phyloP scores from a whole-genome alignment of 2,329 filamentous ascomycete species.

The Pseudophaeomoniella oleicola region DNA sequence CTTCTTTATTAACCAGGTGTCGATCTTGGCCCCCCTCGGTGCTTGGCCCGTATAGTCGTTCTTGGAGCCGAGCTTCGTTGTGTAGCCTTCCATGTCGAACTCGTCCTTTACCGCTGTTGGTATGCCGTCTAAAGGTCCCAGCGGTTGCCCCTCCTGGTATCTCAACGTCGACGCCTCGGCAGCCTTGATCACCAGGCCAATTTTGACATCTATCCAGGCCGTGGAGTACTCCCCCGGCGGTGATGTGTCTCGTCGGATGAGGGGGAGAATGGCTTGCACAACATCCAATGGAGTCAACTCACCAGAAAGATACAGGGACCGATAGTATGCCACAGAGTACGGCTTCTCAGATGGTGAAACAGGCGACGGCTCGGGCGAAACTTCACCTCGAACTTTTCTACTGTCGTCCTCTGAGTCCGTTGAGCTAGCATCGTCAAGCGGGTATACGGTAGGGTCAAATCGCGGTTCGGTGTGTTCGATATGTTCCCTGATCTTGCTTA shows the following conservation, averaged over 20 bases:
- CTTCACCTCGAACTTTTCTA: slow-evolving; percentile 12
- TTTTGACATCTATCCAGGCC: slow-evolving; percentile 57
- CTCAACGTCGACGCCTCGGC: slow-evolving; percentile 60
- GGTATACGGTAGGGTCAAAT: slow-evolving; percentile 44
- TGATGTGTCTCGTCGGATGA: slow-evolving; percentile 56
- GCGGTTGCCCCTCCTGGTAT: slow-evolving; percentile 50
- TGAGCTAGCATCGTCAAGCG: slow-evolving; percentile 15
- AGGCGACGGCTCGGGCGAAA: no score
- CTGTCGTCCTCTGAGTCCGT: slow-evolving; percentile 3
- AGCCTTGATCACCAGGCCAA: slow-evolving; percentile 48
- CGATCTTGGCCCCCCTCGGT: slow-evolving; percentile 31
- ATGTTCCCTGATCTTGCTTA: slow-evolving; percentile 39
- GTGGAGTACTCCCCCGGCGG: slow-evolving; percentile 52
- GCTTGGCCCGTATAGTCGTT: slow-evolving; percentile 39
- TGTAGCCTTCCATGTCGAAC: slow-evolving; percentile 55
- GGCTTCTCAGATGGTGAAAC: slow-evolving; percentile 20
- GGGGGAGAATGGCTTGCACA: slow-evolving; percentile 52
- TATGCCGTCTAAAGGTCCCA: slow-evolving; percentile 64
- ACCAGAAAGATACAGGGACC: slow-evolving; percentile 57
- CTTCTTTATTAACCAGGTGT: slow-evolving; percentile 56
- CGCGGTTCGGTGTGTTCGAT: slow-evolving; percentile 40
- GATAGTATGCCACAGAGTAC: slow-evolving; percentile 61
- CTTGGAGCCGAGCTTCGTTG: slow-evolving; percentile 49
- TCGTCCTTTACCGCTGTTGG: slow-evolving; percentile 79
- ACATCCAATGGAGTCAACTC: slow-evolving; percentile 58